Evolutionary conservation across 106 monocot species (phyloP), one percentile per base, ranked within the genome.

Genomic region (Alisma plantagoaquatica): DNA sequence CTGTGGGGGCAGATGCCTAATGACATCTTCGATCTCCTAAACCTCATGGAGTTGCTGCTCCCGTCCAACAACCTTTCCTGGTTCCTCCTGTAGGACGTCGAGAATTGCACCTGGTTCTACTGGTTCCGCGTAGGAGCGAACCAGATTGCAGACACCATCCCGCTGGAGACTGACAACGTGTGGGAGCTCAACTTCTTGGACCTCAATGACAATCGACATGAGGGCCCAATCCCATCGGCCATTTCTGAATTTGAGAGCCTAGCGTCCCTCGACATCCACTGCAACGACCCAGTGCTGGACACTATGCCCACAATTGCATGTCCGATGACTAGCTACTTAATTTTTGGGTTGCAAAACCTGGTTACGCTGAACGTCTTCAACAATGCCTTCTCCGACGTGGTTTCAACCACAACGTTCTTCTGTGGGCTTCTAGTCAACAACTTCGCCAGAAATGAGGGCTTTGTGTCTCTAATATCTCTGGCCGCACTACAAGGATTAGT

Each of bases 251-350:
- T 84, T 27, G 33, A 57, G 10, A 60, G 41, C 11, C 81, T 96
- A 7, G 68, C 84, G 47, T 96, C 81, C 65, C 70, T 96, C 25
- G 96, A 96, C 44, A 62, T 96, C 28, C 96, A 96, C 47, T 89
- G 84, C 10, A 96, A 96, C 51, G 96, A 84, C 0, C 18, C 24
- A 10, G 50, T 96, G 23, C 96, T 84, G 30, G 80, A 70, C 2
- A 94, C 68, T 20, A 84, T 12, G 87, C 94, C 17, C 69, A 94
- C 65, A 94, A 94, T 60, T 17, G 49, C 33, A 75, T 94, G 53
- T 35, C 83, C 57, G 84, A 84, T 14, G 33, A 57, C 20, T 84
- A 88, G 3, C n/a, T 43, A 27, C 23, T 57, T 53, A 5, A 69
- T 94, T 10, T 41, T 78, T 2, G 31, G 27, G 1, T 44, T 94